phyloP scores from a whole-genome alignment of 2,329 filamentous ascomycete genomes.

The Fusarium compactum region DNA sequence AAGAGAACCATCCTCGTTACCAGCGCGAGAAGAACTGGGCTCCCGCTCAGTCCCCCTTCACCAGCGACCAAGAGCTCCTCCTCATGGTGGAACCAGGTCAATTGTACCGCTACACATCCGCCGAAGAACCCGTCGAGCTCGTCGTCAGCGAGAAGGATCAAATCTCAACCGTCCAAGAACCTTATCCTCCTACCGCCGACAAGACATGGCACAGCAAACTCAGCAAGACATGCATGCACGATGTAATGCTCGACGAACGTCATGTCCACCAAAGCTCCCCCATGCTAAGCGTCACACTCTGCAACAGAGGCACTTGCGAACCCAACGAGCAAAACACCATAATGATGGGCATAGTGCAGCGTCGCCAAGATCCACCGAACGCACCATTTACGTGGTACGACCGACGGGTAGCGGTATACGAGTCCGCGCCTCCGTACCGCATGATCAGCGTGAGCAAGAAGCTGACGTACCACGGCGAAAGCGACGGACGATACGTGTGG shows the following conservation, averaged over 20 bases:
- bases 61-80: constrained; percentile 20
- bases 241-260: constrained; percentile 30
- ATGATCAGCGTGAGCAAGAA: constrained; percentile 44
- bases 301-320: constrained; percentile 34
- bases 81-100: constrained; percentile 39
- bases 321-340: constrained; percentile 35
- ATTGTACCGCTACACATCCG: constrained; percentile 27
- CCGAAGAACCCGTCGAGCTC: constrained; percentile 20
- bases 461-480: constrained; percentile 41
- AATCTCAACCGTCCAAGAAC: constrained; percentile 29
- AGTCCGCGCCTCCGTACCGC: constrained; percentile 30
- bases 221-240: constrained; percentile 34
- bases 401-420: constrained; percentile 36
- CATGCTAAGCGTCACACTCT: constrained; percentile 39
- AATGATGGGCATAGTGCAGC: constrained; percentile 40
- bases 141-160: constrained; percentile 9
- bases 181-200: constrained; percentile 17
- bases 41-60: constrained; percentile 32
- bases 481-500: constrained; percentile 34
- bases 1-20: constrained; percentile 30
- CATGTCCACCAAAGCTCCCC: constrained; percentile 42
- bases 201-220: constrained; percentile 30
- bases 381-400: constrained; percentile 36
- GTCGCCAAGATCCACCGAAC: constrained; percentile 24
- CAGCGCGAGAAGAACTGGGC: constrained; percentile 44